Evolutionary conservation across 2,329 filamentous ascomycete genomes (phyloP), one percentile per base, ranked within the genome.

Genomic region (Aspergillus tubingensis): DNA sequence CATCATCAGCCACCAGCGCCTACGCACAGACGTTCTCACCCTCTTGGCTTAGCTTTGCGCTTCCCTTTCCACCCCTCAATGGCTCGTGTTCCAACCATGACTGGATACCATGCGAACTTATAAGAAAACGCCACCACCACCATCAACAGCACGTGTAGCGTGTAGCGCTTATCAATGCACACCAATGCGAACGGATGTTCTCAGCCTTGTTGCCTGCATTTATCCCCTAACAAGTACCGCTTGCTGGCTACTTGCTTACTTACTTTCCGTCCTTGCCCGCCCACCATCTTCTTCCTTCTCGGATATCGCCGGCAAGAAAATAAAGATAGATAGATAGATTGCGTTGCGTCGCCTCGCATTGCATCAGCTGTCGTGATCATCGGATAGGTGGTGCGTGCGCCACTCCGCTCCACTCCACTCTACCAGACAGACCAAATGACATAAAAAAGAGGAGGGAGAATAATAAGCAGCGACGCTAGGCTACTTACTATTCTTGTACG

Each of bases 161-260:
- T 13, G 32, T 36, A 36, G 32, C 32, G 32, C 32, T 30, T 30
- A 17, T 50, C 27, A 50, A 50, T 32, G 32, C 32, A 36, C 32
- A 15, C 27, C 5, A 36, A 13, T 36, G 47, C 27, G 47, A 50
- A 50, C 47, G 47, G 47, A 30, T 50, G 47, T 50, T 50, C 47
- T 50, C 47, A 50, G 47, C 47, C 47, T 50, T 50, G 47, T 50
- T 50, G 47, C 47, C 47, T 50, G 47, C 47, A 30, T 25, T 27
- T 8, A 27, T 27, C 25, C 25, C 25, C 25, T 27, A 27, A 8
- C 25, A 27, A 27, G 25, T 27, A 8, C 25, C 25, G 25, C 25
- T 27, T 27, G 25, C 25, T 27, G 25, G 25, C 25, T 44, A 6
- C 38, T 41, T 44, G 10, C 30, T 21, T 23, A 2, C 21, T 23